phyloP scores from a whole-genome alignment of 2,329 filamentous ascomycete genomes.

The Calonectria pauciramosa region DNA sequence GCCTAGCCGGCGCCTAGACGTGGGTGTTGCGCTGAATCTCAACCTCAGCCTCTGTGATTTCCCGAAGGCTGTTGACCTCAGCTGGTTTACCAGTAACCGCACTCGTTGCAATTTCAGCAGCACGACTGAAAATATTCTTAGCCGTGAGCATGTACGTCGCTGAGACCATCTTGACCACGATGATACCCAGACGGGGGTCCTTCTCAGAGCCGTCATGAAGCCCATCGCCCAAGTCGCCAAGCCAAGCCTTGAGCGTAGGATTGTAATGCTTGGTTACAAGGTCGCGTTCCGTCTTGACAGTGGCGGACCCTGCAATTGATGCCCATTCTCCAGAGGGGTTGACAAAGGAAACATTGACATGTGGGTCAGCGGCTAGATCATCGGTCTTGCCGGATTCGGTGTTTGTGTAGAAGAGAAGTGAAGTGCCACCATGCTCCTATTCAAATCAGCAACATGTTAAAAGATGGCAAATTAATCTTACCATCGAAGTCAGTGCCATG shows the following conservation, averaged over 20 bases:
- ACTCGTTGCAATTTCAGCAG: constrained; percentile 82
- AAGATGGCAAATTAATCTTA: constrained; percentile 53
- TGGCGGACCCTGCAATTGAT: constrained; percentile 81
- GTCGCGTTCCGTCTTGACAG: constrained; percentile 77
- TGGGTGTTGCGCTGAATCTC: constrained; percentile 64
- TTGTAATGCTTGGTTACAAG: constrained; percentile 83
- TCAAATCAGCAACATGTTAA: not conserved
- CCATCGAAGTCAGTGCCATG: constrained; percentile 87
- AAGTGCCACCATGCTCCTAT: constrained; percentile 82
- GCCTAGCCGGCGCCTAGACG: constrained; percentile 27
- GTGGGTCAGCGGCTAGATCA: constrained; percentile 79
- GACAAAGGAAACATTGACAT: constrained; percentile 87
- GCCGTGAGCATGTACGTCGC: constrained; percentile 78
- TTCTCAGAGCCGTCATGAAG: constrained; percentile 85
- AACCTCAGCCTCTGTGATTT: constrained; percentile 77
- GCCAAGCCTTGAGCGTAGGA: constrained; percentile 82
- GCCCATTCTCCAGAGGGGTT: constrained; percentile 86
- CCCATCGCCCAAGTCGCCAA: constrained; percentile 88
- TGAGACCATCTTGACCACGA: constrained; percentile 80
- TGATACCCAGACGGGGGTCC: constrained; percentile 86
- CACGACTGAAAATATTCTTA: constrained; percentile 74
- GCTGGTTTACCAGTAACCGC: constrained; percentile 79
- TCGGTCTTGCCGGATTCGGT: constrained; percentile 90
- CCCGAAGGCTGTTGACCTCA: constrained; percentile 80
- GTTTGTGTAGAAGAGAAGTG: constrained; percentile 93